Base-by-base conservation (phyloP, 2,329 filamentous ascomycete species). In the Cryphonectria radicalis region DNA sequence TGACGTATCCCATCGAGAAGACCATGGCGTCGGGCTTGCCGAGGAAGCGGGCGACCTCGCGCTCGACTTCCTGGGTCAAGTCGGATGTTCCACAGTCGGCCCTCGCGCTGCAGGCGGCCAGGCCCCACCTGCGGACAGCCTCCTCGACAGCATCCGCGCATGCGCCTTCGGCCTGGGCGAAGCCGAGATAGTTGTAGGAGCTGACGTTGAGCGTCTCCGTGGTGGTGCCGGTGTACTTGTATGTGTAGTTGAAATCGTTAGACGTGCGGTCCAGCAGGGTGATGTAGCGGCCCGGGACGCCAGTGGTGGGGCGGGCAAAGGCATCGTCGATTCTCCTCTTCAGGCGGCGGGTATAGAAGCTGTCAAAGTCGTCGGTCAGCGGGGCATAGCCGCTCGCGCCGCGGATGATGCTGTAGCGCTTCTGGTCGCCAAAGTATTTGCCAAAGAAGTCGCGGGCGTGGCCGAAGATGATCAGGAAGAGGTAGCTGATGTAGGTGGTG, bases 121-220 rank as follows among this genome's bases (percentile, higher is more conserved):
- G 89, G 59, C 95, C 95, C 78, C 97, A 96, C 78, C 92, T 95
- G 81, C 89, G 91, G 74, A 97, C 90, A 63, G 89, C 89, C 63
- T 95, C 92, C 83, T 99, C 96, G 4, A 95, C 93, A 19, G 93
- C 92, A 80, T 98, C 95, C 63, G 96, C 96, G 79, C 96, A 99
- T 57, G 96, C 95, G 14, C 96, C 96, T 75, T 98, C 95, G 0
- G 96, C 98, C 81, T 99, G 96, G 67, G 96, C 96, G 78, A 99
- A 99, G 60, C 96, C 96, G 35, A 99, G 92, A 80, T 99, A 99
- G 83, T 99, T 99, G 88, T 99, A 99, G 1, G 96, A 99, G 84
- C 95, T 98, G 92, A 99, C 92, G 83, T 99, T 99, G 77, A 99
- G 85, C 0, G 96, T 98, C 82, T 99, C 94, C 1, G 95, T 98